Evolutionary conservation across 176 grass and related monocot genomes (phyloP).

Genomic region (Oryza glaberrima): DNA sequence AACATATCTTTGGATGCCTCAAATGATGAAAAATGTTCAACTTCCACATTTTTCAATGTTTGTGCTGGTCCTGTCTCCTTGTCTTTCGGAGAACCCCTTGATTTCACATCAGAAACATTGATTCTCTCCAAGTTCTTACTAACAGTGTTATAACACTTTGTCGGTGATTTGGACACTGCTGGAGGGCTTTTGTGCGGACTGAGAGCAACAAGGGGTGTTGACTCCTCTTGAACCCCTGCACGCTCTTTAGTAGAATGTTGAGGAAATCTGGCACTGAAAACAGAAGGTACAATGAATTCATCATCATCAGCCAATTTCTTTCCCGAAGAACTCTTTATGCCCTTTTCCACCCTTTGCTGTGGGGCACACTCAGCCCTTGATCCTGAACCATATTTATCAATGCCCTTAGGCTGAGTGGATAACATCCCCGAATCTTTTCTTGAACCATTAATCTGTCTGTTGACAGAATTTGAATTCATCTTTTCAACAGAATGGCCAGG

Average conservation of each 20-base stretch:
- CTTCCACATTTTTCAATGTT: constrained; percentile 19
- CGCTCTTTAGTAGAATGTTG: constrained; percentile 38
- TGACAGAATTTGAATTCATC: constrained; percentile 40
- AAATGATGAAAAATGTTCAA: constrained; percentile 19
- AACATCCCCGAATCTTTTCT: constrained; percentile 49
- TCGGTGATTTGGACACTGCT: constrained; percentile 25
- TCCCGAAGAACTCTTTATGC: constrained; percentile 24
- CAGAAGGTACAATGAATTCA: constrained; percentile 69
- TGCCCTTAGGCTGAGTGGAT: constrained; percentile 40
- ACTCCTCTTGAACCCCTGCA: constrained; percentile 32
- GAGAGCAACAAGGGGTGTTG: too few species aligned
- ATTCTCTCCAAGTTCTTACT: constrained; percentile 43
- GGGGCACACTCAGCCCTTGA: constrained; percentile 22
- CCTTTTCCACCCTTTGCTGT: constrained; percentile 25
- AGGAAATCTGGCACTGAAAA: constrained; percentile 41
- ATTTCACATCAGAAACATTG: constrained; percentile 30
- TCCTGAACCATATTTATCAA: constrained; percentile 30
- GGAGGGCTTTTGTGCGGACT: constrained; percentile 3
- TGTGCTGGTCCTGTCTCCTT: constrained; percentile 43
- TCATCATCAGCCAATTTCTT: constrained; percentile 58
- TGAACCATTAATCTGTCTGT: neutral
- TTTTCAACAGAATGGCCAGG: constrained; percentile 44
- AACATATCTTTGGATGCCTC: constrained; percentile 28
- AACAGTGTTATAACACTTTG: constrained; percentile 30
- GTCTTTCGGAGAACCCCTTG: constrained; percentile 22